These are phyloP conservation scores for Nephelium lappaceum DNA, from an alignment of 345 rosid species.

Conservation along the genomic window DNA sequence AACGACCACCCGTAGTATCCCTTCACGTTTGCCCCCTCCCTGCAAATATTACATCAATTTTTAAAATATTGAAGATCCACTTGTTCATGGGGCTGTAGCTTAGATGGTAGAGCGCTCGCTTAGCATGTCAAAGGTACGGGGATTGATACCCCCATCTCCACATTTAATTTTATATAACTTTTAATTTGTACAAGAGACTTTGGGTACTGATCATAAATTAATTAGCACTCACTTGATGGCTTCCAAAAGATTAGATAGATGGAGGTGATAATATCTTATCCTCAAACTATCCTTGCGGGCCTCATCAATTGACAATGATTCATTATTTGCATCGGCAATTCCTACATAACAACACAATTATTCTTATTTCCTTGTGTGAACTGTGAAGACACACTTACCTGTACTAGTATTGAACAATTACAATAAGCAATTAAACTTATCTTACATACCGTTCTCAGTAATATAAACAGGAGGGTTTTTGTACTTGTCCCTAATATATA, in stretches of 20 bases:
- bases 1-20: slow-evolving; percentile 53
- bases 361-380: neutral
- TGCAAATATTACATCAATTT: slow-evolving; percentile 32
- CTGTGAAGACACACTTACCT: no score
- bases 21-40: slow-evolving; percentile 47
- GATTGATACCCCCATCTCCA: slow-evolving; percentile 28
- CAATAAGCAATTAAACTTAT: neutral
- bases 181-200: no score
- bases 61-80: neutral
- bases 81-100: slow-evolving; percentile 38
- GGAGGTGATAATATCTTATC: slow-evolving; percentile 39
- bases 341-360: slow-evolving; percentile 10
- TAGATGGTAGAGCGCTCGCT: slow-evolving; percentile 58
- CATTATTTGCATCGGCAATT: slow-evolving; percentile 25
- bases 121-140: slow-evolving; percentile 49
- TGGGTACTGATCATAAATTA: neutral
- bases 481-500: slow-evolving; percentile 28
- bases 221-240: slow-evolving; percentile 45
- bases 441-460: slow-evolving; percentile 41
- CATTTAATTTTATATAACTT: no score
- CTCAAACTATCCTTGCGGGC: slow-evolving; percentile 29
- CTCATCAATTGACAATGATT: slow-evolving; percentile 20
- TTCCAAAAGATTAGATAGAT: slow-evolving; percentile 34
- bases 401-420: neutral
- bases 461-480: slow-evolving; percentile 39